phyloP scores from a whole-genome alignment of 768 basidiomycete species.

The Arthromyces matolae region DNA sequence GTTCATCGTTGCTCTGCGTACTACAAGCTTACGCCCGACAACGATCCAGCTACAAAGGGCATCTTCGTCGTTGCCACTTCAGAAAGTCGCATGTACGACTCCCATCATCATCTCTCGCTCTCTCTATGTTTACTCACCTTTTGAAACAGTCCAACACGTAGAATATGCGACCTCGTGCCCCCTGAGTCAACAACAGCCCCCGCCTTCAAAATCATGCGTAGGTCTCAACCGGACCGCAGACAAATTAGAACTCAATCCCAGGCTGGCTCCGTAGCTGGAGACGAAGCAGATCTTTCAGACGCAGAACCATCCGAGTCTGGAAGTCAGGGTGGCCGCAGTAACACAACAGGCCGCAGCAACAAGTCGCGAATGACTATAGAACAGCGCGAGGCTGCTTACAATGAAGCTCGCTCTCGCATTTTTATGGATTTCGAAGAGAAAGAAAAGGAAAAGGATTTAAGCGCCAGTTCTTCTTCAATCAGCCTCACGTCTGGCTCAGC shows the following conservation, averaged over 20 bases:
- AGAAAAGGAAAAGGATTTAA: slow-evolving; percentile 69
- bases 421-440: slow-evolving; percentile 82
- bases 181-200: slow-evolving; percentile 65
- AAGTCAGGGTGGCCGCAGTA: slow-evolving; percentile 70
- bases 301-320: slow-evolving; percentile 77
- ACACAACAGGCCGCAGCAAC: slow-evolving; percentile 52
- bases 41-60: slow-evolving; percentile 57
- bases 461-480: slow-evolving; percentile 71
- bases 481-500: slow-evolving; percentile 67
- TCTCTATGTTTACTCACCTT: slow-evolving; percentile 14
- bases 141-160: slow-evolving; percentile 55
- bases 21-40: slow-evolving; percentile 72
- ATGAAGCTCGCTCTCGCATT: slow-evolving; percentile 80
- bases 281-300: slow-evolving; percentile 76
- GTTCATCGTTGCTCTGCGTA: slow-evolving; percentile 84
- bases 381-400: slow-evolving; percentile 87
- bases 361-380: slow-evolving; percentile 79
- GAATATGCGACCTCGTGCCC: slow-evolving; percentile 76
- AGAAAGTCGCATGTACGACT: slow-evolving; percentile 75
- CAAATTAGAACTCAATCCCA: slow-evolving; percentile 58
- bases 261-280: slow-evolving; percentile 66
- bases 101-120: slow-evolving; percentile 9
- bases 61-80: slow-evolving; percentile 53
- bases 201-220: slow-evolving; percentile 88
- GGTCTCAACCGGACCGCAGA: slow-evolving; percentile 51